Percentiles rank a stretch among this genome's conserved stretches.
phyloP scores from a whole-genome alignment of 495 filamentous ascomycete genomes.

The Tuber indicum region DNA sequence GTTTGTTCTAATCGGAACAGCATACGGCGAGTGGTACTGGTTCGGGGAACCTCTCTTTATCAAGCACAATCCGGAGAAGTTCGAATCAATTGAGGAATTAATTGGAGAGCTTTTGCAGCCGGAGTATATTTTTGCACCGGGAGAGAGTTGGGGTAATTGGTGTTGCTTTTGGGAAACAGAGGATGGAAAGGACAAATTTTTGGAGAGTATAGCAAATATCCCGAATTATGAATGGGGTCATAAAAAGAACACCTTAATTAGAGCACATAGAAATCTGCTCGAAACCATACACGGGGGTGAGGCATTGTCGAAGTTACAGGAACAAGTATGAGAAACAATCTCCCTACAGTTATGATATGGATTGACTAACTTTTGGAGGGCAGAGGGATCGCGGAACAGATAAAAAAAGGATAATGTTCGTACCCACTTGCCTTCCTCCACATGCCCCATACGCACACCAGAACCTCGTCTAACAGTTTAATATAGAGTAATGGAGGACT shows the following conservation, averaged over 20 bases:
- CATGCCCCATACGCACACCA: not conserved
- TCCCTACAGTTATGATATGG: not conserved
- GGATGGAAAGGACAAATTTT: too few relatives aligned
- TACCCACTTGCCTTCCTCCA: not conserved
- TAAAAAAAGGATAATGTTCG: not conserved
- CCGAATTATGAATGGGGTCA: too few relatives aligned
- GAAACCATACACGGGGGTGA: too few relatives aligned
- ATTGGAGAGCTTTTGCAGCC: not conserved
- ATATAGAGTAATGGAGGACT: not conserved
- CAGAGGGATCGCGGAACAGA: not conserved
- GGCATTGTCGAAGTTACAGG: too few relatives aligned
- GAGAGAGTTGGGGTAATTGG: too few relatives aligned
- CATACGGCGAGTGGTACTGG: too few relatives aligned
- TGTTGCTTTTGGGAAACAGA: too few relatives aligned
- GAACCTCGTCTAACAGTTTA: not conserved
- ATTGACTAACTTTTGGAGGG: not conserved
- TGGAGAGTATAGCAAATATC: too few relatives aligned
- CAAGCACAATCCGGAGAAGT: too few relatives aligned
- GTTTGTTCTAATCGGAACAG: not conserved
- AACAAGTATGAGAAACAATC: not conserved
- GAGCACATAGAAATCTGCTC: too few relatives aligned
- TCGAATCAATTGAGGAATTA: not conserved
- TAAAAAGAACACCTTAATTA: too few relatives aligned
- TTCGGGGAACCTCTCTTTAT: too few relatives aligned
- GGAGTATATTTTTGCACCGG: not conserved